A percentile compares a stretch with the other conserved stretches of the same genome.
Conservation (phyloP, 495 filamentous ascomycete genomes). For the Chaetomium cochliodes region DNA sequence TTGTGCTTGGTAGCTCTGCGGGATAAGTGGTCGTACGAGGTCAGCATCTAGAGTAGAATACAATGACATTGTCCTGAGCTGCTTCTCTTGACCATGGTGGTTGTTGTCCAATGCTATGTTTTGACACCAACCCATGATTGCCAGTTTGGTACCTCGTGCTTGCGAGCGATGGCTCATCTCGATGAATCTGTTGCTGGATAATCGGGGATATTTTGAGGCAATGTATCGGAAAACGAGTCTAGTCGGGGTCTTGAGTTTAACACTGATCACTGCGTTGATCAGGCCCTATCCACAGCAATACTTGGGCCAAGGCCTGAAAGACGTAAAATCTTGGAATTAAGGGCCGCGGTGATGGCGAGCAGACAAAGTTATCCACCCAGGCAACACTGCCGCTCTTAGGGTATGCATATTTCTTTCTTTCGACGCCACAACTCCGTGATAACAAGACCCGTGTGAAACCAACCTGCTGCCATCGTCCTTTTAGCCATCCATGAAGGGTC, state of each 20-base stretch:
- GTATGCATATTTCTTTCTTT: slow-evolving; percentile 17
- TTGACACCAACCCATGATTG: no score
- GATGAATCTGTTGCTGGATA: no score
- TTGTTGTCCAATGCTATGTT: no score
- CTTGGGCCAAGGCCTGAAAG: neutral
- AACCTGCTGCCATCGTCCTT: slow-evolving; percentile 3
- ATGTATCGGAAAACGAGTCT: no score
- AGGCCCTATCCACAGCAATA: no score
- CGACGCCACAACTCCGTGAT: slow-evolving; percentile 21
- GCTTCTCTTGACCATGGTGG: neutral
- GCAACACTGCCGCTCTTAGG: slow-evolving; percentile 7
- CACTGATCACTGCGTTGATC: no score
- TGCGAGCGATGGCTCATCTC: no score
- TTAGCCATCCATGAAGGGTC: neutral
- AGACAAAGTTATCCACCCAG: neutral
- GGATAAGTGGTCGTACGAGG: neutral
- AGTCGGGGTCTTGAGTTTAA: no score
- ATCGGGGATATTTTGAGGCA: no score
- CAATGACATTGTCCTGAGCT: neutral
- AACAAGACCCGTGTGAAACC: slow-evolving; percentile 1
- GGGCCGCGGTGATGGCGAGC: neutral
- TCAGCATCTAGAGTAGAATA: neutral
- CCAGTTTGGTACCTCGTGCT: no score
- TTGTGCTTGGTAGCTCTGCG: neutral
- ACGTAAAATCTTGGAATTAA: neutral